phyloP scores from a whole-genome alignment of 805 yeast species.

The Ogataea parapolymorpha region DNA sequence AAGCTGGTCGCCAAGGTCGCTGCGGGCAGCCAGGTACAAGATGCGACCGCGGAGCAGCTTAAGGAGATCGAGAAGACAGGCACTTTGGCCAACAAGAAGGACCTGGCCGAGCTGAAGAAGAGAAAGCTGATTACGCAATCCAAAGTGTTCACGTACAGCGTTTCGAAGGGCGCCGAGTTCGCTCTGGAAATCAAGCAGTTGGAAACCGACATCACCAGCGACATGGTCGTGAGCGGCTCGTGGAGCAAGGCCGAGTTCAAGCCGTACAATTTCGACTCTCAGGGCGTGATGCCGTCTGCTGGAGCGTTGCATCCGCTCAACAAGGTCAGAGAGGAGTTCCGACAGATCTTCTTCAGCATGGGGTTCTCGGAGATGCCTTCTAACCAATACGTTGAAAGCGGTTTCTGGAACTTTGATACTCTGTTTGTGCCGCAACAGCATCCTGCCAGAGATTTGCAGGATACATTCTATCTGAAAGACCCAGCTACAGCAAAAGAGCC shows the following conservation, averaged over 20 bases:
- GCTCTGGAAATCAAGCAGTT: constrained; percentile 72
- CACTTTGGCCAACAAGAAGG: constrained; percentile 54
- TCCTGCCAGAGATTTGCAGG: constrained; percentile 99
- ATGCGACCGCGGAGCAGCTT: constrained; percentile 64
- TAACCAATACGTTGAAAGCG: constrained; percentile 95
- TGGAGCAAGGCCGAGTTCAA: constrained; percentile 87
- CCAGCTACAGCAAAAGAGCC: constrained; percentile 82
- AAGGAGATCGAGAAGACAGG: constrained; percentile 56
- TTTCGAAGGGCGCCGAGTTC: constrained; percentile 81
- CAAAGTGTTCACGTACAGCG: constrained; percentile 71
- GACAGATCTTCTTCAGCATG: constrained; percentile 96
- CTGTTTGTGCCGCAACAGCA: constrained; percentile 98
- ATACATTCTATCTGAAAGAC: constrained; percentile 95
- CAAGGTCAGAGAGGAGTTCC: constrained; percentile 95
- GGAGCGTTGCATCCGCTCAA: constrained; percentile 97
- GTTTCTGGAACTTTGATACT: constrained; percentile 99
- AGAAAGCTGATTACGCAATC: constrained; percentile 76
- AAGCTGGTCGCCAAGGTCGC: constrained; percentile 61
- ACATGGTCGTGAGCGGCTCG: constrained; percentile 78
- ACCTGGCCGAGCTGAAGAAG: constrained; percentile 82
- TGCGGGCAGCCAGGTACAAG: constrained; percentile 50
- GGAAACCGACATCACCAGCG: constrained; percentile 93
- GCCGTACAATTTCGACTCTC: constrained; percentile 93
- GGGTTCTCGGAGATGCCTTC: constrained; percentile 99
- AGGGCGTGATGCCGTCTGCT: constrained; percentile 79